Conservation (phyloP, 2,329 filamentous ascomycete genomes). For the Lasiodiplodia citricola region DNA sequence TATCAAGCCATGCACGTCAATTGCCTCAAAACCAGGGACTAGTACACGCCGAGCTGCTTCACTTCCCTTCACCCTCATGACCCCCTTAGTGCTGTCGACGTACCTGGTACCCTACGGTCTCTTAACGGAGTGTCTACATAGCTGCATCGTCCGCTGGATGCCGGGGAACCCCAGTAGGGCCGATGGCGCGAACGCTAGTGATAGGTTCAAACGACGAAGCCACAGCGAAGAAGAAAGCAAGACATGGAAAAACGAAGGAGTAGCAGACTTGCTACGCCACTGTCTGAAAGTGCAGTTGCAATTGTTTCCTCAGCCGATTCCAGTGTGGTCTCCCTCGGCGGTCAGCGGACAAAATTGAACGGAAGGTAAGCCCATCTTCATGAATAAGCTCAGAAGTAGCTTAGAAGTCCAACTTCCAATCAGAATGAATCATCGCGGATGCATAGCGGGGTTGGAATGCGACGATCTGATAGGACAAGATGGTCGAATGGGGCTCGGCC, state of each 20-base stretch:
- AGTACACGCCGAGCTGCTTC: neutral
- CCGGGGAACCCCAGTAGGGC: neutral
- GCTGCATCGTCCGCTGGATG: neutral
- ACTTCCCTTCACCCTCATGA: neutral
- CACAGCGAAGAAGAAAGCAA: neutral
- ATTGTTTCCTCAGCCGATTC: neutral
- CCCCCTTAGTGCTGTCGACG: neutral
- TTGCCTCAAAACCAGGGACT: neutral
- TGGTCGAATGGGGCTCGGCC: neutral
- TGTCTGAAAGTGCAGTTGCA: neutral
- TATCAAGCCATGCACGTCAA: neutral
- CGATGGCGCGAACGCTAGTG: neutral
- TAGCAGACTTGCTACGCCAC: neutral
- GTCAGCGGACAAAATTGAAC: neutral
- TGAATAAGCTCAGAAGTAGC: neutral
- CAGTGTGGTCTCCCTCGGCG: neutral
- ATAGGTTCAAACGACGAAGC: neutral
- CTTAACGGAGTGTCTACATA: neutral
- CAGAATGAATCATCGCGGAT: neutral
- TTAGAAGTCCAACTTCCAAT: neutral
- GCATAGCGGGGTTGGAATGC: neutral
- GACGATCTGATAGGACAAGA: slow-evolving; percentile 6
- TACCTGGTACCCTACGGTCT: neutral
- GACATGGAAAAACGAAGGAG: neutral
- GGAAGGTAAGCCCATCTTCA: neutral